Evolutionary conservation across 2,329 filamentous ascomycete genomes (phyloP).

Genomic region (Diaporthe destruens): DNA sequence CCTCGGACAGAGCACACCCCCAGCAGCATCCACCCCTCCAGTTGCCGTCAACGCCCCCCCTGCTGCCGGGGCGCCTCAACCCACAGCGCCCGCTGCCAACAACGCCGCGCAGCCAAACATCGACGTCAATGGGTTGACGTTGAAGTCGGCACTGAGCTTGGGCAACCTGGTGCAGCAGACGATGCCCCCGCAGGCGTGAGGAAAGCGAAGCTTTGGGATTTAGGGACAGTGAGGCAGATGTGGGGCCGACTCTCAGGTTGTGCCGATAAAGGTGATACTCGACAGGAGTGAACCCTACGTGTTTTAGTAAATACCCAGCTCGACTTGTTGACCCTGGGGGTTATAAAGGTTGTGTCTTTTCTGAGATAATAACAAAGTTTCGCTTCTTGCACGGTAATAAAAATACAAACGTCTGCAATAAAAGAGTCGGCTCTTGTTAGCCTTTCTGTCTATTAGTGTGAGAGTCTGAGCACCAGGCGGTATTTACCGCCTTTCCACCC

Average conservation of each 20-base stretch:
- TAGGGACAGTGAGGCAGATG: neutral
- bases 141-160: slow-evolving; percentile 59
- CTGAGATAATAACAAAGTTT: slow-evolving; percentile 19
- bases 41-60: slow-evolving; percentile 45
- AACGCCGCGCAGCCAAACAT: slow-evolving; percentile 48
- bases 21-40: slow-evolving; percentile 43
- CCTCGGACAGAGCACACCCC: slow-evolving; percentile 40
- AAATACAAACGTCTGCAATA: neutral
- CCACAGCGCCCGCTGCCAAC: slow-evolving; percentile 40
- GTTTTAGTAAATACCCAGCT: slow-evolving; percentile 34
- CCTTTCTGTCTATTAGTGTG: neutral
- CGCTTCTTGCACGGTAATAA: slow-evolving; percentile 9
- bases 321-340: slow-evolving; percentile 26
- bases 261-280: slow-evolving; percentile 13
- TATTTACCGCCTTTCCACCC: neutral
- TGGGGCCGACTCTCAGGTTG: neutral
- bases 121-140: slow-evolving; percentile 55
- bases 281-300: slow-evolving; percentile 22
- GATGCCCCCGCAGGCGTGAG: slow-evolving; percentile 20
- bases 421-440: neutral
- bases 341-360: slow-evolving; percentile 27
- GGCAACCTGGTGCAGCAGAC: slow-evolving; percentile 55
- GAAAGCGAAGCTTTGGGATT: neutral
- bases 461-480: neutral
- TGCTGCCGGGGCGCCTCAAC: slow-evolving; percentile 43